Base-by-base conservation (phyloP, 2,329 filamentous ascomycete species). In the Colletotrichum navitas region DNA sequence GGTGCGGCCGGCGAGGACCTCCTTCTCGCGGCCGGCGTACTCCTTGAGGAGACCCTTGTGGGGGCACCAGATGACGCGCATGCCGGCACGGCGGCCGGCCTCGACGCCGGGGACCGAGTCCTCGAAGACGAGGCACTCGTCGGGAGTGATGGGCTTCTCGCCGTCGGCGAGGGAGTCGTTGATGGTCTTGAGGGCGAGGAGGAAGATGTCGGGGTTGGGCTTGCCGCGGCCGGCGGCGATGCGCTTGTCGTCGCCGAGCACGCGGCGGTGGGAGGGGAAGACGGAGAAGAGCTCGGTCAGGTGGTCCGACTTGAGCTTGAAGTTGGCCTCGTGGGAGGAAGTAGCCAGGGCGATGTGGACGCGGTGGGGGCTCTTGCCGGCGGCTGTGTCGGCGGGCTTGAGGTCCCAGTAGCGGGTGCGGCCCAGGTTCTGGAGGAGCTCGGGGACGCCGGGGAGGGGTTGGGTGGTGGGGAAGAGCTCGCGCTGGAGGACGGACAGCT, bases 101-200 rank as follows among this genome's bases (percentile, higher is more conserved):
- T 99, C 96, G 3, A 98, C 94, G 5, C 96, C 96, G 0, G 94
- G 94, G 1, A 98, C 95, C 56, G 92, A 94, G 81, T 99, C 96
- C 83, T 99, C 96, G 77, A 99, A 98, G 0, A 98, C 96, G 21
- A 99, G 86, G 79, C 96, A 98, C 81, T 98, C 95, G 75, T 93
- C 92, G 0, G 94, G 94, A 65, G 79, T 85, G 74, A 99, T 91
- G 71, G 88, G 83, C 74, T 87, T 83, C 63, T 92, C 90, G 49
- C 89, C 90, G 4, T 86, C 82, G 0, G 85, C 83, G 8, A 97
- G 85, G 21, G 90, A 89, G 54, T 89, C 88, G 81, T 99, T 99
- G 80, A 99, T 92, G 4, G 91, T 93, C 81, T 93, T 86, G 66
- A 99, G 85, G 0, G 96, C 95, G 0, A 98, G 85, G 11, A 97